Percentiles rank a stretch among this genome's conserved stretches.
These are phyloP conservation scores for Lichtheimia ramosa DNA, from an alignment of 371 early-diverging fungal genomes.

Conservation along the genomic window DNA sequence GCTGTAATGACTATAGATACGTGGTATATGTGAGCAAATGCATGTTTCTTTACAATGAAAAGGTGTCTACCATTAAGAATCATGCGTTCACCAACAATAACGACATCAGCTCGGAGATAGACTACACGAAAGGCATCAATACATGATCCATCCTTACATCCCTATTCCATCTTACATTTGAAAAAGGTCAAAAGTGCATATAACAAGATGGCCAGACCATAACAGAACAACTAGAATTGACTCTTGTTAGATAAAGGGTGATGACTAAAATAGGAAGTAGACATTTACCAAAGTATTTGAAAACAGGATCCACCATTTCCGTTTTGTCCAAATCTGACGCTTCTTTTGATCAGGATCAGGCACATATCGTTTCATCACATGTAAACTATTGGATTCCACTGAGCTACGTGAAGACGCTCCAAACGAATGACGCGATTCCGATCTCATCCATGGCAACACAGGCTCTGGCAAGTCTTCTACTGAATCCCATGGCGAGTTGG, in stretches of 20 bases:
- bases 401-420: slow-evolving; percentile 13
- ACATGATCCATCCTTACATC: too few species aligned
- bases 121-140: slow-evolving; percentile 16
- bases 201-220: slow-evolving; percentile 40
- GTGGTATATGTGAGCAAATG: neutral
- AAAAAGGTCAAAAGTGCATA: slow-evolving; percentile 40
- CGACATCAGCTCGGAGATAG: slow-evolving; percentile 46
- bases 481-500: slow-evolving; percentile 19
- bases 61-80: slow-evolving; percentile 44
- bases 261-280: neutral
- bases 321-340: slow-evolving; percentile 52
- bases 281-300: slow-evolving; percentile 51
- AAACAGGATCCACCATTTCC: slow-evolving; percentile 52
- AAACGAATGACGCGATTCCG: slow-evolving; percentile 25
- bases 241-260: neutral
- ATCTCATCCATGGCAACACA: slow-evolving; percentile 43
- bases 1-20: slow-evolving; percentile 46
- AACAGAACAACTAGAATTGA: slow-evolving; percentile 40
- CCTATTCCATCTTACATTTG: slow-evolving; percentile 34
- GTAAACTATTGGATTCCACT: slow-evolving; percentile 13
- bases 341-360: slow-evolving; percentile 30
- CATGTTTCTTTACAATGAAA: neutral
- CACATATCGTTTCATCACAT: slow-evolving; percentile 36
- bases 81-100: slow-evolving; percentile 41
- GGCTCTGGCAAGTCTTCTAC: slow-evolving; percentile 30